Base-by-base conservation (phyloP, 805 yeast genomes). In the Pichia nanzhaoensis region DNA sequence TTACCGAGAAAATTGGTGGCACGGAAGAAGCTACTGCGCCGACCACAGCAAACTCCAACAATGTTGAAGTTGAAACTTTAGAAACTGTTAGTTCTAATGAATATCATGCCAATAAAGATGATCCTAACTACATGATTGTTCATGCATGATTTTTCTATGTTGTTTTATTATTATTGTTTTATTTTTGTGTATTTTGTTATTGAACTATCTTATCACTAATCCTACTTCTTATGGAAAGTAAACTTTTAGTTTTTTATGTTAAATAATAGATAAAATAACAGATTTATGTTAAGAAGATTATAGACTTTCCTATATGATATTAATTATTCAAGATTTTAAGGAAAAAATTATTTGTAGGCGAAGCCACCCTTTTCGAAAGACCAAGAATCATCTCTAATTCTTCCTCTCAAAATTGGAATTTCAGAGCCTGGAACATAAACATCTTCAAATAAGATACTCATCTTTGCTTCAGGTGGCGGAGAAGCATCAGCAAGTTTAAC, bases 321-420 rank as follows among this genome's bases (percentile, higher is more conserved):
- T n/a, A n/a, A n/a, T n/a, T n/a, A n/a, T n/a, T n/a, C n/a, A n/a
- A n/a, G n/a, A n/a, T n/a, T n/a, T n/a, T n/a, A n/a, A n/a, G n/a
- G n/a, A 24, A 24, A 24, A 10, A 10, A 24, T n/a, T 38, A 65
- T 58, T 63, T 64, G 57, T 62, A 62, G 41, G 70, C 70, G 44
- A 66, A 66, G 42, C 68, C 68, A 48, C 61, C 60, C 59, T 66
- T 66, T 38, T 53, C 61, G 39, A 66, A 66, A 42, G 66, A 61
- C 95, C 95, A 91, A 61, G 95, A 82, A 73, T 91, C 99, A 59
- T 87, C 95, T 56, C 95, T 83, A 61, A 90, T 82, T 77, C 99
- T 86, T 53, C 99, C 99, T 77, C 99, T 87, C 68, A 90, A 78
- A 55, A 80, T 83, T 59, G 93, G 90, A 47, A 85, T 78, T 75